Evolutionary conservation across 306 rosid genomes (phyloP), one percentile per base, ranked within the genome.

Genomic region (Malus sylvestris): DNA sequence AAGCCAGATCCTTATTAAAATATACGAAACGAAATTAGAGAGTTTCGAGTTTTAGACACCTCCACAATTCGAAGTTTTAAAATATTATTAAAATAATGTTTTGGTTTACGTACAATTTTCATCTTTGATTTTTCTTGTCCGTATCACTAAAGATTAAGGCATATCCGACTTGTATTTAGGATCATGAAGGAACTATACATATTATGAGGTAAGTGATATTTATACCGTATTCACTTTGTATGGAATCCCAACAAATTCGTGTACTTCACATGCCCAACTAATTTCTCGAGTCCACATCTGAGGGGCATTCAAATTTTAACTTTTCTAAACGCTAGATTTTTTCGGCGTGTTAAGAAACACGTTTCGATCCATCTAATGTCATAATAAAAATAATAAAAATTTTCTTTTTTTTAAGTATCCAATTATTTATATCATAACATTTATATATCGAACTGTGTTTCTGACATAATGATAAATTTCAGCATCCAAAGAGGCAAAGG

Each of bases 261-360:
- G 15, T 15, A 10, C 4, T 42, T 70, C 73, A 70, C 73, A 27
- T 70, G 60, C 10, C n/a, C 59, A 68, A 46, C 25, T 49, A 70
- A 49, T 49, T 25, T 14, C 1, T 23, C 29, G 4, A 57, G 13
- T 9, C 2, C 62, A 57, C 62, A 57, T 57, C 58, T 18, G 23
- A 3, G 9, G 59, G 29, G 14, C 62, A 40, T 40, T 9, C 45
- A 35, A 35, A 35, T 35, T 35, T 35, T 35, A 6, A 35, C 40
- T 35, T 35, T 35, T 35, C 0, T 0, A 38, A 7, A 38, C 0
- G 42, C 2, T 0, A 38, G 2, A 7, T 6, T 38, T 38, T 38
- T 38, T 0, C 2, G 6, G 0, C 42, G 2, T 35, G 40, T 6
- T 6, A 1, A 2, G 0, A 35, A 1, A 6, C 0, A 35, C 2